These are phyloP conservation scores for Rhizopus arrhizus DNA, from an alignment of 371 early-diverging fungal genomes.

Conservation along the genomic window DNA sequence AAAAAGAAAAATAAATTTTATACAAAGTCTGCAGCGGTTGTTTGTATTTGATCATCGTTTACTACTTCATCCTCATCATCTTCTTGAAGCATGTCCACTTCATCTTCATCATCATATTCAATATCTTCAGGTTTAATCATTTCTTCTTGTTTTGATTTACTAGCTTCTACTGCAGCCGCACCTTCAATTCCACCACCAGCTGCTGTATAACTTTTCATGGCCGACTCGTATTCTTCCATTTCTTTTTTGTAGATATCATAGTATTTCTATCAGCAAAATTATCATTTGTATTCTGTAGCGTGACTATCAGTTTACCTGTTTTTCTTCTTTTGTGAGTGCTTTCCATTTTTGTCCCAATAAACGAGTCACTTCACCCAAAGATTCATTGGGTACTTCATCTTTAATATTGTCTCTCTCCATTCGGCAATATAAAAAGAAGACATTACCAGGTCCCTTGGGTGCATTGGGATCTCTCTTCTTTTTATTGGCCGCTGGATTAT, in stretches of 20 bases:
- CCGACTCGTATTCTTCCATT: conserved; percentile 24
- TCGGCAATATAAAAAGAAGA: conserved; percentile 60
- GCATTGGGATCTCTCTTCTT: conserved; percentile 61
- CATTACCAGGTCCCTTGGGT: conserved; percentile 61
- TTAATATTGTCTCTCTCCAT: conserved; percentile 53
- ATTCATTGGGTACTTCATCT: conserved; percentile 51
- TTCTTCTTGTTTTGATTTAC: neutral
- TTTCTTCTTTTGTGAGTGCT: conserved; percentile 38
- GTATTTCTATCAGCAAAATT: conserved; percentile 9
- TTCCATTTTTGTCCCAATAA: conserved; percentile 52
- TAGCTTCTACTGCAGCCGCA: conserved; percentile 28
- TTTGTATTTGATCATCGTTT: conserved; percentile 27
- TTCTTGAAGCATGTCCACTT: conserved; percentile 45
- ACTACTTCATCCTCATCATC: conserved; percentile 51
- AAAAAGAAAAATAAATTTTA: conserved; percentile 4
- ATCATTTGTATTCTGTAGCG: conserved; percentile 2
- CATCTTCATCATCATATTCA: conserved; percentile 7
- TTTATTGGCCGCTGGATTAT: conserved; percentile 8
- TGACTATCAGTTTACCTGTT: conserved; percentile 27
- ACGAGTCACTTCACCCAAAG: conserved; percentile 44
- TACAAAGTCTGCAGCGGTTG: neutral
- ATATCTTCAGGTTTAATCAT: conserved; percentile 11
- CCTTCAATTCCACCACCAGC: conserved; percentile 31
- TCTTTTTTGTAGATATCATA: conserved; percentile 27
- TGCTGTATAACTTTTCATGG: conserved; percentile 31